A percentile compares a stretch with the other conserved stretches of the same genome.
Evolutionary conservation across 2,329 filamentous ascomycete species (phyloP).

Genomic region (Ilyonectria robusta): DNA sequence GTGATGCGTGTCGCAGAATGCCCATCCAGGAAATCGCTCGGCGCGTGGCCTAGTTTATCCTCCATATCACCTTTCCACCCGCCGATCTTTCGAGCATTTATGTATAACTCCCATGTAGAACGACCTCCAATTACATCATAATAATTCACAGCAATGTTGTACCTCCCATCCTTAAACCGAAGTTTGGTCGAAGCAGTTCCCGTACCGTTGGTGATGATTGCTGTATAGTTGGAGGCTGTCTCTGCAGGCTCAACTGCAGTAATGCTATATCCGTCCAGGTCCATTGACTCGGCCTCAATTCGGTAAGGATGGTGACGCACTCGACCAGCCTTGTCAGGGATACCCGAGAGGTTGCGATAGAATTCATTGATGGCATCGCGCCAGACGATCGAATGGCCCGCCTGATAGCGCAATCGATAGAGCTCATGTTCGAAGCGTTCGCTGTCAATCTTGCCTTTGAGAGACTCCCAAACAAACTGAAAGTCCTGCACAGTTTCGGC

Average conservation of each 20-base stretch:
- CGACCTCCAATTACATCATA: constrained; percentile 73
- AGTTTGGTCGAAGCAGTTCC: constrained; percentile 13
- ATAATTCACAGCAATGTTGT: constrained; percentile 77
- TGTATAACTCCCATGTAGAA: constrained; percentile 67
- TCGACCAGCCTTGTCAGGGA: constrained; percentile 68
- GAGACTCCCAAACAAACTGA: constrained; percentile 69
- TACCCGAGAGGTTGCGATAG: constrained; percentile 69
- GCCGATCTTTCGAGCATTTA: constrained; percentile 68
- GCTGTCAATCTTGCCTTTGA: constrained; percentile 70
- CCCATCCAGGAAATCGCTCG: constrained; percentile 72
- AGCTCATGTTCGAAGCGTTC: constrained; percentile 72
- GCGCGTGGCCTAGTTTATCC: constrained; percentile 70
- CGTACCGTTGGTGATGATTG: constrained; percentile 15
- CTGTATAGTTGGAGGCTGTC: constrained; percentile 66
- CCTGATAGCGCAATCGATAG: constrained; percentile 74
- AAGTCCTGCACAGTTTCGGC: constrained; percentile 70
- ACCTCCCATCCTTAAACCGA: constrained; percentile 49
- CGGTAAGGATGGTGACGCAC: constrained; percentile 75
- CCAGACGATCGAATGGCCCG: constrained; percentile 80
- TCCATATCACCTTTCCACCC: constrained; percentile 74
- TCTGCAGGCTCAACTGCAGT: constrained; percentile 71
- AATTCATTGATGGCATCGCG: constrained; percentile 76
- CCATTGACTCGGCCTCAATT: constrained; percentile 79
- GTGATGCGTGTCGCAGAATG: constrained; percentile 76
- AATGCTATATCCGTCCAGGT: constrained; percentile 68